Evolutionary conservation across 257 asterid genomes (phyloP), one percentile per base, ranked within the genome.

Genomic region (Asclepias syriaca): DNA sequence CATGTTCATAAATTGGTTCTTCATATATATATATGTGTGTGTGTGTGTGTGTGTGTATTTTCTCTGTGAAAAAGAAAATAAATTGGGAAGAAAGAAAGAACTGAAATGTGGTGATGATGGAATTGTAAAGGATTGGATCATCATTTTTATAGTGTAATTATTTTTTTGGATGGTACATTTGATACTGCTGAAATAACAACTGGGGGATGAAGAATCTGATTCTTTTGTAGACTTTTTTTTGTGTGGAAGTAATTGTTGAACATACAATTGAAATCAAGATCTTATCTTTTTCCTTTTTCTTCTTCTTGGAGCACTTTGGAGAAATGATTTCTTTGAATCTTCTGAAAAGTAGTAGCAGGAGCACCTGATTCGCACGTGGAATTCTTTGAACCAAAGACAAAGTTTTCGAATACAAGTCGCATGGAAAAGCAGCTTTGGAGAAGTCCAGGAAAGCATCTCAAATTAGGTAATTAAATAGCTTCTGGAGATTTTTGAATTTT

Each of bases 141-240:
- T 24, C 70, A 66, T 83, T 77, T 66, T 83, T 34, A 76, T 83
- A 59, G 37, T 19, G 7, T 39, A 66, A 61, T 14, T 6, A 58
- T 37, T 29, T 34, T 34, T 29, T 29, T 29, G 34, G 2, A 2
- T 1, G 34, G 34, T 29, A 29, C 3, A 29, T 29, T 34, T 34
- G 39, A 34, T 34, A 39, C 9, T 18, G 5, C 34, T 40, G 32
- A 55, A 66, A 69, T 43, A 6, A 43, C 48, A 43, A 43, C 48
- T 43, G 48, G 48, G 48, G 8, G 10, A 43, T 8, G 10, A 43
- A 43, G 91, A 77, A 86, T 79, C 74, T 45, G 83, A 84, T 86
- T 49, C 91, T 76, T 32, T 51, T 4, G 21, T 8, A 43, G 48
- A 6, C 48, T 43, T 43, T 43, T 6, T 6, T 24, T n/a, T n/a